Percentiles rank a stretch among this genome's conserved stretches.
These are phyloP conservation scores for Neofusicoccum kwambonambiense DNA, from an alignment of 2,329 filamentous ascomycete species.

Conservation along the genomic window DNA sequence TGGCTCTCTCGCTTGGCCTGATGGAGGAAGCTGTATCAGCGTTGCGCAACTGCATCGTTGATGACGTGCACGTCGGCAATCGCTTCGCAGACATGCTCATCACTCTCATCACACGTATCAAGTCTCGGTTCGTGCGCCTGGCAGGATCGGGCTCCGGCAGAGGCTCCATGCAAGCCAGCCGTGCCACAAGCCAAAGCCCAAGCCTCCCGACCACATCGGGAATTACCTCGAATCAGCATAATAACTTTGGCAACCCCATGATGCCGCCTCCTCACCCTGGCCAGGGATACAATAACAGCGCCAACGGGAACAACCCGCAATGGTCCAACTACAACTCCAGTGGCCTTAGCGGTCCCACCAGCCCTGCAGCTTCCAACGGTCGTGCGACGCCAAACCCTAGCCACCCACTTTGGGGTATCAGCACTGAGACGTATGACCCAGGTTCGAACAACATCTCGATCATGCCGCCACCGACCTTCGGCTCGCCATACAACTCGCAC, in stretches of 20 bases:
- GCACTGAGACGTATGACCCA: constrained; percentile 45
- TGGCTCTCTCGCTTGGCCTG: constrained; percentile 70
- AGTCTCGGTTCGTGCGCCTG: constrained; percentile 67
- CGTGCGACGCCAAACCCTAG: constrained; percentile 32
- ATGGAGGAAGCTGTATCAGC: constrained; percentile 74
- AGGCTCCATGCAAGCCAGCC: constrained; percentile 32
- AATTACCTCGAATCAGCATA: constrained; percentile 22
- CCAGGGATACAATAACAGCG: neutral
- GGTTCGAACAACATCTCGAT: constrained; percentile 43
- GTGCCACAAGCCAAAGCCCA: constrained; percentile 9
- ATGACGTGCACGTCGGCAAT: constrained; percentile 82
- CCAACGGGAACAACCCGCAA: neutral
- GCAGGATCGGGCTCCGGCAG: constrained; percentile 49
- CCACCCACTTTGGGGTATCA: constrained; percentile 44
- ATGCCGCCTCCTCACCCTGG: constrained; percentile 16
- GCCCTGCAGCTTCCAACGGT: constrained; percentile 30
- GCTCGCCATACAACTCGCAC: constrained; percentile 5
- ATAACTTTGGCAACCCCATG: neutral
- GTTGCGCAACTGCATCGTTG: constrained; percentile 74
- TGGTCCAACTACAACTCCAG: constrained; percentile 46
- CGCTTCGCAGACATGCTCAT: constrained; percentile 81
- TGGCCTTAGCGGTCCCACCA: constrained; percentile 53
- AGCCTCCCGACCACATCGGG: constrained; percentile 4
- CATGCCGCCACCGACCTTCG: constrained; percentile 46
- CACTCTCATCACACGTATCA: constrained; percentile 70